Evolutionary conservation across 805 yeast genomes (phyloP).

Genomic region (Candida incommunis): DNA sequence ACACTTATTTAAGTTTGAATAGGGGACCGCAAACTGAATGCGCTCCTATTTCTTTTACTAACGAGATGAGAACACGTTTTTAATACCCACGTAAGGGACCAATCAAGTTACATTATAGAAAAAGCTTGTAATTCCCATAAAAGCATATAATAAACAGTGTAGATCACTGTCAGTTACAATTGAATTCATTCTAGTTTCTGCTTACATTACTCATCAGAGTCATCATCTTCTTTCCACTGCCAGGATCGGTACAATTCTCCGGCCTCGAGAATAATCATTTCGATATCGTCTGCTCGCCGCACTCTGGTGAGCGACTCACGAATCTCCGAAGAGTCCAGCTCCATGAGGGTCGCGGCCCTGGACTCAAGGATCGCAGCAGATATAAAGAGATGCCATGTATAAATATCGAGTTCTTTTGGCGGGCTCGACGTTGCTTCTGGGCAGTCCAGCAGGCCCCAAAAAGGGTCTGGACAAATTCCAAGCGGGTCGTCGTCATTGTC

Average conservation of each 20-base stretch:
- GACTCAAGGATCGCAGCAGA: constrained; percentile 69
- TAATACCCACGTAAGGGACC: too few species aligned
- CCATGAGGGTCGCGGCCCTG: constrained; percentile 62
- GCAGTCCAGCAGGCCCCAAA: constrained; percentile 36
- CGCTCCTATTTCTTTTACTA: too few species aligned
- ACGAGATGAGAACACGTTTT: too few species aligned
- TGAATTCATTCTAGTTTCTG: too few species aligned
- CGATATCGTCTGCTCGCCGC: constrained; percentile 47
- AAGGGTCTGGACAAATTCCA: constrained; percentile 41
- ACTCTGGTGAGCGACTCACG: constrained; percentile 51
- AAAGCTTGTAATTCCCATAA: too few species aligned
- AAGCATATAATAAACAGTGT: too few species aligned
- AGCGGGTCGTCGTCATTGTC: constrained; percentile 1
- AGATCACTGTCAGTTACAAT: too few species aligned
- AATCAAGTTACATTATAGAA: too few species aligned
- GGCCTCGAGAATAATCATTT: constrained; percentile 58
- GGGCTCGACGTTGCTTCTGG: constrained; percentile 3
- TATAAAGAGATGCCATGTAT: constrained; percentile 60
- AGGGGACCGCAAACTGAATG: too few species aligned
- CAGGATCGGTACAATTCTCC: constrained; percentile 73
- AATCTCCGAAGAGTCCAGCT: constrained; percentile 82
- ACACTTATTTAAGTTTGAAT: too few species aligned
- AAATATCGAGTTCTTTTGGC: constrained; percentile 21
- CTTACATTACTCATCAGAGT: constrained; percentile 7
- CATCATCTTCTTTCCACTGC: constrained; percentile 50